Conservation (phyloP, 176 grass and related monocot genomes). For the Hordeum marinum region DNA sequence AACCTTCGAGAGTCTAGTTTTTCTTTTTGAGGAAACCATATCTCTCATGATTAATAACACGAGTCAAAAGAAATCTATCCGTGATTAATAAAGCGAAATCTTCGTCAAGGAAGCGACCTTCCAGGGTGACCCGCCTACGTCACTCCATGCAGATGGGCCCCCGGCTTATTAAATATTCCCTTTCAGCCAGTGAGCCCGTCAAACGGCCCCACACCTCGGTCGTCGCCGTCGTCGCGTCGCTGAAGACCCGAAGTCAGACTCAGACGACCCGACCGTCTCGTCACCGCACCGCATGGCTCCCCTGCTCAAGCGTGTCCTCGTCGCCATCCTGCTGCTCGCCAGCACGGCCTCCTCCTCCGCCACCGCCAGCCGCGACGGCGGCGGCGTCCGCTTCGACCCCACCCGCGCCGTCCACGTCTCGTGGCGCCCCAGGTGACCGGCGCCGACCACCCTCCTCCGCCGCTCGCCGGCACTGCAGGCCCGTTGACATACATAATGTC, state of each 20-base stretch:
- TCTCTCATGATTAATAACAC: too few relatives aligned
- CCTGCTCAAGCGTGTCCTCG: not conserved
- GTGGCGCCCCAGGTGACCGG: conserved; percentile 40
- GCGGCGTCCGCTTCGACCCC: conserved; percentile 25
- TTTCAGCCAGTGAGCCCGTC: not conserved
- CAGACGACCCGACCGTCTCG: not conserved
- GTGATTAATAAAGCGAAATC: too few relatives aligned
- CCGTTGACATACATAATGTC: not conserved
- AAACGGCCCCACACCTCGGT: not conserved
- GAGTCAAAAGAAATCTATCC: too few relatives aligned
- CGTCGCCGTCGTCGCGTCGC: not conserved
- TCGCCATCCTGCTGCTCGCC: not conserved
- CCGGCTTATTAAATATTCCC: not conserved
- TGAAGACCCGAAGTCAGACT: not conserved
- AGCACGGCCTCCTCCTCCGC: not conserved
- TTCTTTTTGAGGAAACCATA: too few relatives aligned
- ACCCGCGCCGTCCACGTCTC: conserved; percentile 33
- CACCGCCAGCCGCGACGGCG: too few relatives aligned
- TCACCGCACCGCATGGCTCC: conserved; percentile 3
- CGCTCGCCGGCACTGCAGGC: not conserved
- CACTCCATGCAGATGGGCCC: too few relatives aligned
- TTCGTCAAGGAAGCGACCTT: too few relatives aligned
- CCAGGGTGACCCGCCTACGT: too few relatives aligned
- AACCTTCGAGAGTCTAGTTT: too few relatives aligned
- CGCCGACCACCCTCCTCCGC: not conserved